A percentile compares a stretch with the other conserved stretches of the same genome.
Evolutionary conservation across 2,329 filamentous ascomycete genomes (phyloP).

Genomic region (Fusarium buharicum): DNA sequence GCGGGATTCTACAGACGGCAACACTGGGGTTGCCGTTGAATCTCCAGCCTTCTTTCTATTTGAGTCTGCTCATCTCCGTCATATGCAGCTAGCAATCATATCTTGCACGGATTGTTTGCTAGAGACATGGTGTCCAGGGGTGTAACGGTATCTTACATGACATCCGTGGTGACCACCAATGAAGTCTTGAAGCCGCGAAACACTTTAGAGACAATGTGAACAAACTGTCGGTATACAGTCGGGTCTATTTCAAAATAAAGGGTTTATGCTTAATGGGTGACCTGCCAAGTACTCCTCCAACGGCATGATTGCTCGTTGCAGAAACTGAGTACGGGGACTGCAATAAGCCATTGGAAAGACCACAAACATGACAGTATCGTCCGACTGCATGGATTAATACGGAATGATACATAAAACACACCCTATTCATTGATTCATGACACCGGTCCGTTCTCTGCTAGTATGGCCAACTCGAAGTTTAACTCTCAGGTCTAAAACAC

Average conservation of each 20-base stretch:
- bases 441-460: no score
- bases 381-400: neutral
- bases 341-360: neutral
- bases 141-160: neutral
- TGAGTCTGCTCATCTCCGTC: neutral
- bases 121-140: neutral
- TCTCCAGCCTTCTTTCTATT: no score
- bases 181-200: neutral
- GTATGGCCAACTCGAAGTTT: no score
- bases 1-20: slow-evolving; percentile 13
- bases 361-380: neutral
- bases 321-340: no score
- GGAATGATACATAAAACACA: no score
- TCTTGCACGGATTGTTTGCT: neutral
- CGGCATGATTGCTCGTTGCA: no score
- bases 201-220: neutral
- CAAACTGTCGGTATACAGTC: neutral
- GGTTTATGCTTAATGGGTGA: neutral
- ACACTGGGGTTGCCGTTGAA: neutral
- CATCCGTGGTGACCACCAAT: neutral
- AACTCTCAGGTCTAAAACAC: neutral
- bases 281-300: neutral
- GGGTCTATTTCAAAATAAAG: neutral
- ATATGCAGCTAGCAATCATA: neutral
- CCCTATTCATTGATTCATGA: no score